Conservation (phyloP, 306 rosid species). For the Lotus japonicus region DNA sequence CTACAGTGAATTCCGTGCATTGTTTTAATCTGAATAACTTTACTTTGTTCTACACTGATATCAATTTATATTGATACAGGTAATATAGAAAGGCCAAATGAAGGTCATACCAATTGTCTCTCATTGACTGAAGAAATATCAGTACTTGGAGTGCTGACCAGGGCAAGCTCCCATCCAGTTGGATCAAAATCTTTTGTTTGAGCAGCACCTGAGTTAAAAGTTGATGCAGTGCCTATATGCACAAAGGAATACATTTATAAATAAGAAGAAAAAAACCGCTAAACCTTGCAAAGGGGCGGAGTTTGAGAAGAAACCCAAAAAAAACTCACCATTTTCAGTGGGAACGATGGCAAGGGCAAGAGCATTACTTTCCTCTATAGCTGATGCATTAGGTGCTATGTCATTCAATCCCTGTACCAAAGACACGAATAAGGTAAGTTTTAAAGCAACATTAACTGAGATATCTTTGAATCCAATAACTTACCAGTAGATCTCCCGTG, state of each 20-base stretch:
- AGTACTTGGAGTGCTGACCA: slow-evolving; percentile 83
- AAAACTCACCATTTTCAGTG: slow-evolving; percentile 51
- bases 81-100: neutral
- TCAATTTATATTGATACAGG: neutral
- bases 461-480: slow-evolving; percentile 9
- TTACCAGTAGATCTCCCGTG: slow-evolving; percentile 87
- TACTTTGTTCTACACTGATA: neutral
- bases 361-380: slow-evolving; percentile 86
- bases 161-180: slow-evolving; percentile 97
- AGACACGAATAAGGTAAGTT: slow-evolving; percentile 6
- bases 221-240: slow-evolving; percentile 47
- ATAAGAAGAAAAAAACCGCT: slow-evolving; percentile 13
- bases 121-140: slow-evolving; percentile 77
- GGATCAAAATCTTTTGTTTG: slow-evolving; percentile 80
- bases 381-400: slow-evolving; percentile 49
- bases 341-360: slow-evolving; percentile 87
- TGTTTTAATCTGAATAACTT: neutral
- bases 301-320: slow-evolving; percentile 10
- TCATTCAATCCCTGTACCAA: slow-evolving; percentile 75
- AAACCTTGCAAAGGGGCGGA: slow-evolving; percentile 19
- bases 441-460: neutral
- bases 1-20: neutral
- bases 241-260: slow-evolving; percentile 12
- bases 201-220: slow-evolving; percentile 46
- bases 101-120: slow-evolving; percentile 80